Evolutionary conservation across 306 rosid species (phyloP).

Genomic region (Cucumis hystrix): DNA sequence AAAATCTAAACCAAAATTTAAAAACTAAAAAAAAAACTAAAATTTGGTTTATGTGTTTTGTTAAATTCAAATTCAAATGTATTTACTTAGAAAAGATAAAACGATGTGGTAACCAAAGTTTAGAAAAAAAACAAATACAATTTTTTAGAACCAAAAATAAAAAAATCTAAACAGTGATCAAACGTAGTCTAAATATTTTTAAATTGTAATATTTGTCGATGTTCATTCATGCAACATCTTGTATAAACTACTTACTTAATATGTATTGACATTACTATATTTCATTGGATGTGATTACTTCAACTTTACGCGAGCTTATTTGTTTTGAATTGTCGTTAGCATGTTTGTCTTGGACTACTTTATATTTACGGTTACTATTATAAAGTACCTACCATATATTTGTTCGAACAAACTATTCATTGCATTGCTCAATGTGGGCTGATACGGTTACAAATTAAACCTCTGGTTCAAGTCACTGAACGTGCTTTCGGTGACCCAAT

Average conservation of each 20-base stretch:
- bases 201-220: too few relatives aligned
- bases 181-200: too few relatives aligned
- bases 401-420: neutral
- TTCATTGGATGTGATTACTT: neutral
- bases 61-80: too few relatives aligned
- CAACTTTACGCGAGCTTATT: neutral
- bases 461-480: neutral
- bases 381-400: neutral
- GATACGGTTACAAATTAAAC: neutral
- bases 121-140: too few relatives aligned
- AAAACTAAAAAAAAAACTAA: too few relatives aligned
- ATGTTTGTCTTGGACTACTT: neutral
- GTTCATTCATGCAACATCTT: neutral
- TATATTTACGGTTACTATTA: neutral
- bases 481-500: neutral
- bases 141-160: too few relatives aligned
- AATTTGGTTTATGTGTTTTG: too few relatives aligned
- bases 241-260: neutral
- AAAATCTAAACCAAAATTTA: too few relatives aligned
- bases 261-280: neutral
- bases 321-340: neutral
- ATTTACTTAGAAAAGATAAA: too few relatives aligned
- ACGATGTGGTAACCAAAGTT: too few relatives aligned
- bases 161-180: too few relatives aligned
- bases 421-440: neutral